A percentile compares a stretch with the other conserved stretches of the same genome.
Evolutionary conservation across 805 yeast genomes (phyloP).

Genomic region (Lipomyces japonicus): DNA sequence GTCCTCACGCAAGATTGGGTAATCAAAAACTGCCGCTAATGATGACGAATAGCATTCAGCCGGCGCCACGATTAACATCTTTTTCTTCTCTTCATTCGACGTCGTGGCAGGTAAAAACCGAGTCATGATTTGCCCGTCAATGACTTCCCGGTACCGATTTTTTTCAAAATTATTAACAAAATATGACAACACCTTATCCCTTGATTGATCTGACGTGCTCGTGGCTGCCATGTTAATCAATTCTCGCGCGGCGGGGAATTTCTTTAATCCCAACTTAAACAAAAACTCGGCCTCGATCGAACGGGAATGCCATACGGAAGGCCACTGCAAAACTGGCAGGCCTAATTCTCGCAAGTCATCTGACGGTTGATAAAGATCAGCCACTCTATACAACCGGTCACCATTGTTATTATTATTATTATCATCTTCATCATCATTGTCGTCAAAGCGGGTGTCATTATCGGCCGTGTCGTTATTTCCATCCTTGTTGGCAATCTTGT

Average conservation of each 20-base stretch:
- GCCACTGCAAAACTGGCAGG: conserved; percentile 35
- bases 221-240: conserved; percentile 29
- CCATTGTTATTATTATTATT: too few relatives aligned
- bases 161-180: conserved; percentile 31
- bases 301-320: conserved; percentile 29
- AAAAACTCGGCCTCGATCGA: conserved; percentile 36
- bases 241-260: conserved; percentile 31
- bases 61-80: conserved; percentile 13
- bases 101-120: conserved; percentile 29
- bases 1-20: conserved; percentile 32
- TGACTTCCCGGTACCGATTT: conserved; percentile 28
- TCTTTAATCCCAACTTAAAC: conserved; percentile 34
- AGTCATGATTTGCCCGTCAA: conserved; percentile 2
- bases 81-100: conserved; percentile 12
- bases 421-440: too few relatives aligned
- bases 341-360: conserved; percentile 31
- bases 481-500: too few relatives aligned
- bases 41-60: conserved; percentile 21
- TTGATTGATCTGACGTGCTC: conserved; percentile 6
- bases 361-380: conserved; percentile 37
- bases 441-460: too few relatives aligned
- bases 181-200: conserved; percentile 34
- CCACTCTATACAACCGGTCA: conserved; percentile 25
- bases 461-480: too few relatives aligned
- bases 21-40: conserved; percentile 33